Percentiles rank a stretch among this genome's conserved stretches.
Conservation (phyloP, 148 eudicot genomes). For the Persicaria maculosa region DNA sequence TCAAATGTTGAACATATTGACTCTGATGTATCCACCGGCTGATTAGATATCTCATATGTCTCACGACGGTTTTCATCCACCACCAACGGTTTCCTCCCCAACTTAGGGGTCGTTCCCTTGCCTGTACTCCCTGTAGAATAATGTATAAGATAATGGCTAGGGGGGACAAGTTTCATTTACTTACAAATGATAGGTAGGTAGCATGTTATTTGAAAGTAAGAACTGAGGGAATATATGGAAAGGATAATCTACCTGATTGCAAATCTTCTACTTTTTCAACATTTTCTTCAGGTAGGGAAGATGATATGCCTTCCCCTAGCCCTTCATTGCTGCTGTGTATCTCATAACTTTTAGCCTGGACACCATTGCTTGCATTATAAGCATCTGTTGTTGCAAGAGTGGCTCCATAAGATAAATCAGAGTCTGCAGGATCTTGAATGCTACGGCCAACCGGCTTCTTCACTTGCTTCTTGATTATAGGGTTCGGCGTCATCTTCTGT, state of each 20-base stretch:
- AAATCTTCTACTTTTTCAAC: conserved; percentile 10
- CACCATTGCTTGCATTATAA: conserved; percentile 8
- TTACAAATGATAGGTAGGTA: too few relatives aligned
- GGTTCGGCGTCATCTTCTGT: conserved; percentile 29
- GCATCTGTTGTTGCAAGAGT: conserved; percentile 23
- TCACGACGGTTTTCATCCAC: conserved; percentile 55
- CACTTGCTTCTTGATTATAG: conserved; percentile 43
- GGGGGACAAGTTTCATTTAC: background rate
- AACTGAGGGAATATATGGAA: background rate
- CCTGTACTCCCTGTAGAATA: conserved; percentile 40
- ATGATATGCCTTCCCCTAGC: conserved; percentile 6
- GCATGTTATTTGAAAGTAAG: background rate
- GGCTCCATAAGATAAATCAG: conserved; percentile 58
- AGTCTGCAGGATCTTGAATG: conserved; percentile 51
- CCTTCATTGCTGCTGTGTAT: conserved; percentile 7
- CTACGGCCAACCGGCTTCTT: conserved; percentile 37
- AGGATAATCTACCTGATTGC: conserved; percentile 8
- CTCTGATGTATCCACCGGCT: conserved; percentile 26
- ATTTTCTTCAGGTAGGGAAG: background rate
- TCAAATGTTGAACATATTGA: conserved; percentile 47
- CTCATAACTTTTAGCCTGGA: background rate
- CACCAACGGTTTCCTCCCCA: conserved; percentile 38
- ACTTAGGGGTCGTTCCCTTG: conserved; percentile 25
- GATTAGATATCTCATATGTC: conserved; percentile 37
- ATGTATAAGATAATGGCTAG: background rate